Evolutionary conservation across 169 alveolate species (phyloP), one percentile per base, ranked within the genome.

Genomic region (Perkinsus chesapeaki): DNA sequence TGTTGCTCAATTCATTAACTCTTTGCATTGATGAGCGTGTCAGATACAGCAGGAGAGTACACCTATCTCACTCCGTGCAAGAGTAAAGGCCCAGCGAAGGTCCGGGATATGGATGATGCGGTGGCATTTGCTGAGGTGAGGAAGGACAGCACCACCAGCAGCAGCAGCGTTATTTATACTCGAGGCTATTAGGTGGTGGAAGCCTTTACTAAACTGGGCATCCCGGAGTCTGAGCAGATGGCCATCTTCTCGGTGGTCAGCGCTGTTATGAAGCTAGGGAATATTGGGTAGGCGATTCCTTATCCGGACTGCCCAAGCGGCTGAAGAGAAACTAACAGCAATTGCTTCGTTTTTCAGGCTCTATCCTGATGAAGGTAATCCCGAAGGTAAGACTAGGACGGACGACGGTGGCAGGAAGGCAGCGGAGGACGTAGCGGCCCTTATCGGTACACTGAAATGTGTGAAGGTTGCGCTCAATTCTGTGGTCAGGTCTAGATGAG

Each of bases 141-240:
- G 12, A 34, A 19, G 9, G 19, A 19, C 72, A 47, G 72, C 19
- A 20, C 82, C 36, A 60, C 82, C 27, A 34, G 82, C n/a, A n/a
- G n/a, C n/a, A n/a, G n/a, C n/a, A n/a, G 82, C 36, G 12, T 12
- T 60, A 34, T 60, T 43, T 5, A 43, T 43, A 5, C 5, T 43
- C 23, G 82, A 27, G 27, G 82, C 37, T 43, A 16, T 7, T 16
- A 60, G 82, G 82, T 60, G 34, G 93, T 93, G 31, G 93, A 73
- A 39, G 93, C 95, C 48, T 94, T 94, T 73, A 92, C 92, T 39
- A 94, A 94, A 48, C 92, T 94, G 73, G 96, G 96, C 7, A 93
- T 94, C 23, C 39, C 92, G 36, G 95, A 93, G 92, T n/a, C 91
- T 39, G 96, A 94, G 37, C 96, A 94, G 73, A 93, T 91, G 73